phyloP scores from a whole-genome alignment of 805 yeast species.

The Kodamaea laetipori region DNA sequence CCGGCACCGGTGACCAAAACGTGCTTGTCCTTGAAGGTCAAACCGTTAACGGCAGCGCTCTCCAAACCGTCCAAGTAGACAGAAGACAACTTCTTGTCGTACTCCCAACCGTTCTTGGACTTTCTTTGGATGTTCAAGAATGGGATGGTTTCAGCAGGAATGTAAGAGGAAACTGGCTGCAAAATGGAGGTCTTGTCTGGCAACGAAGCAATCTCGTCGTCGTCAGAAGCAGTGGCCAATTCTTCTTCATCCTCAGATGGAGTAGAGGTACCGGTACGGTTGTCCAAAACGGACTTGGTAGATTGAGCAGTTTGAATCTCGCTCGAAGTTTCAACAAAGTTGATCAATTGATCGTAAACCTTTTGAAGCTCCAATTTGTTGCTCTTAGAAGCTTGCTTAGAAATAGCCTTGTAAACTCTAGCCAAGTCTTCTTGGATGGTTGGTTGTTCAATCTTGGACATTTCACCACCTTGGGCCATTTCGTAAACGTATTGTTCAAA shows the following conservation, averaged over 20 bases:
- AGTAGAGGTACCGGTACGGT: conserved; percentile 46
- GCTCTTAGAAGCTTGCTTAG: conserved; percentile 64
- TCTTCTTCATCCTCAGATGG: conserved; percentile 38
- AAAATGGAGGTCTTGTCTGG: conserved; percentile 68
- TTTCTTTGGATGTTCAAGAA: conserved; percentile 90
- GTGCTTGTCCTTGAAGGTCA: conserved; percentile 82
- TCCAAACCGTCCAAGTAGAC: conserved; percentile 87
- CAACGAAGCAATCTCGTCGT: conserved; percentile 85
- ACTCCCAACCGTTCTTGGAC: conserved; percentile 77
- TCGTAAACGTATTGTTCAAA: conserved; percentile 93
- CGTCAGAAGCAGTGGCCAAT: conserved; percentile 53
- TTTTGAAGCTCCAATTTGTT: conserved; percentile 72
- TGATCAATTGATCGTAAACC: conserved; percentile 68
- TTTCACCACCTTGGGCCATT: conserved; percentile 93
- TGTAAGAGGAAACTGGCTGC: conserved; percentile 70
- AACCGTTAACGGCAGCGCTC: conserved; percentile 91
- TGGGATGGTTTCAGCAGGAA: conserved; percentile 86
- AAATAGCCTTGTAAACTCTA: conserved; percentile 77
- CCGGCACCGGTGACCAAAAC: conserved; percentile 98
- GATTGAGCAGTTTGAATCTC: conserved; percentile 71
- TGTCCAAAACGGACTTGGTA: conserved; percentile 52
- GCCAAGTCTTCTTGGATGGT: conserved; percentile 84
- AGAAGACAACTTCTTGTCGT: conserved; percentile 76
- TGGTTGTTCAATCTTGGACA: conserved; percentile 71
- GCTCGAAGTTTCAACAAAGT: conserved; percentile 65